Evolutionary conservation across 768 basidiomycete species (phyloP).

Genomic region (Amyloporia xantha): DNA sequence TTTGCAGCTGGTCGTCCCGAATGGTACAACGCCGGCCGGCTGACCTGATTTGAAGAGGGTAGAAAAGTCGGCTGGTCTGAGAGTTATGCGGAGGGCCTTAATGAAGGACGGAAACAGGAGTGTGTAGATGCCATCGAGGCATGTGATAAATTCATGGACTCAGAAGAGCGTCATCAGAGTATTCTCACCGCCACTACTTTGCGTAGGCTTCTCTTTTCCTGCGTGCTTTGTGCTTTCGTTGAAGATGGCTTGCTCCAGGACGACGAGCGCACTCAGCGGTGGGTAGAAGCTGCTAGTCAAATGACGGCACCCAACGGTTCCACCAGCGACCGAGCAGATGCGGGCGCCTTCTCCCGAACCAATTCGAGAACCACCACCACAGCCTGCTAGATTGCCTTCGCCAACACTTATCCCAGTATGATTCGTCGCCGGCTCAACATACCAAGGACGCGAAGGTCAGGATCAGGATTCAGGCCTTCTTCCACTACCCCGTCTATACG

Average conservation of each 20-base stretch:
- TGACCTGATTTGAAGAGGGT: slow-evolving; percentile 27
- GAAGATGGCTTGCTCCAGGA: slow-evolving; percentile 1
- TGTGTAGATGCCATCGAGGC: slow-evolving; percentile 47
- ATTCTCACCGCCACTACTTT: slow-evolving; percentile 7
- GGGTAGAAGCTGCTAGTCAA: slow-evolving; percentile 15
- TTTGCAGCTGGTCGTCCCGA: slow-evolving; percentile 26
- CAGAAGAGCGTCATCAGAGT: slow-evolving; percentile 30
- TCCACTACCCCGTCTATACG: slow-evolving; percentile 1
- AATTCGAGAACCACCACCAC: slow-evolving; percentile 8
- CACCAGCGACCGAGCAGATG: not conserved
- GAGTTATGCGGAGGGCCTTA: slow-evolving; percentile 31
- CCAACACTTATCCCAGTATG: slow-evolving; percentile 16
- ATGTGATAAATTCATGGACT: slow-evolving; percentile 49
- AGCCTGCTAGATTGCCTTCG: slow-evolving; percentile 11
- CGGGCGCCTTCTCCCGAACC: not conserved
- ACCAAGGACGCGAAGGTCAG: not conserved
- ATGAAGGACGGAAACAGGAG: slow-evolving; percentile 41
- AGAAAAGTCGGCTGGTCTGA: slow-evolving; percentile 28
- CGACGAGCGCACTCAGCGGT: slow-evolving; percentile 15
- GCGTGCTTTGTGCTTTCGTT: not conserved
- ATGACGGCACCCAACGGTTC: slow-evolving; percentile 8
- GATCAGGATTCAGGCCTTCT: not conserved
- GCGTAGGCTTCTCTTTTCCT: not conserved
- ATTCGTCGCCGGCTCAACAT: slow-evolving; percentile 14
- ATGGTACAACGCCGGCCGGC: slow-evolving; percentile 21